Evolutionary conservation across 2,329 filamentous ascomycete species (phyloP), one percentile per base, ranked within the genome.

Genomic region (Stemphylium beticola): DNA sequence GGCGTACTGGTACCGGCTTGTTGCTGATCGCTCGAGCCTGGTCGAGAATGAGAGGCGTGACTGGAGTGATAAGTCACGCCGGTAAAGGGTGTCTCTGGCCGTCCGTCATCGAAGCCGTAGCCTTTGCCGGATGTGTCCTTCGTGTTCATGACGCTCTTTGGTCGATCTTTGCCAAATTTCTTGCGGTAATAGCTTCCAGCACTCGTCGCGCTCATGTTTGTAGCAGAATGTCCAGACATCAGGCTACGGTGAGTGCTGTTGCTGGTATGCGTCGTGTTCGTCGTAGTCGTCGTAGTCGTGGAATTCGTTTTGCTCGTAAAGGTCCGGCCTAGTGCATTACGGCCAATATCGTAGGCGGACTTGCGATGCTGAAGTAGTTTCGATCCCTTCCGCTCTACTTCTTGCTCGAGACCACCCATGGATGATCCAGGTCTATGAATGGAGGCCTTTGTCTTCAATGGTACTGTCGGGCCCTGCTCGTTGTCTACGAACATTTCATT

Each of bases 181-280:
- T 90, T 90, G 57, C 93, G 86, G 26, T 92, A 93, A 61, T 96
- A 86, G 76, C 93, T 98, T 49, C 93, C 95, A 14, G 95, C 95
- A 76, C 95, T 98, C 14, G 95, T 98, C 45, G 92, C 91, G 74
- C 93, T 98, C 76, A 97, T 92, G 11, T 85, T 93, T 45, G 93
- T 88, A 0, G 95, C 95, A 48, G 95, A 98, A 47, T 86, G 83
- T 3, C 93, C 95, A 73, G 93, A 98, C 93, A 97, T 97, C 38
- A 99, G 76, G 67, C 91, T 98, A 65, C 89, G 86, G 64, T 88
- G 87, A 14, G 92, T 97, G 60, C 88, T 91, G 36, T 83, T 85
- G 60, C 85, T 89, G 54, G 80, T 81, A 65, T 83, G 83, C 22
- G 52, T 55, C 33, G 82, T 81, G 24, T 80, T 86, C 18, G 48